phyloP scores from a whole-genome alignment of 768 basidiomycete genomes.

The Leccinum subgranulosum region DNA sequence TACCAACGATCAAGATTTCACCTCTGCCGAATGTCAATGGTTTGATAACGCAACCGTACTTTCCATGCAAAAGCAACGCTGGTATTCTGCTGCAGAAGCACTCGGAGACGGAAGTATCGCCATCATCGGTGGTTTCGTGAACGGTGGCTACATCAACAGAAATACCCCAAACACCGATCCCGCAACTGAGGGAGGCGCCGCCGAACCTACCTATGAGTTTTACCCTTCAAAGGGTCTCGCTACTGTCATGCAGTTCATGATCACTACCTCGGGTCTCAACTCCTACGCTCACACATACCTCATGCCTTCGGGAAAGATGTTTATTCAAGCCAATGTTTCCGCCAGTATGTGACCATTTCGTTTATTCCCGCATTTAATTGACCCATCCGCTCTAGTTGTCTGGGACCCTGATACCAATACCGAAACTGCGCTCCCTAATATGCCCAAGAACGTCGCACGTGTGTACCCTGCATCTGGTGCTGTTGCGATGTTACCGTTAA shows the following conservation, averaged over 20 bases:
- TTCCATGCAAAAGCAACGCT: constrained; percentile 65
- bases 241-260: constrained; percentile 63
- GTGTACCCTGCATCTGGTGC: constrained; percentile 94
- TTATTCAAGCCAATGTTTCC: constrained; percentile 74
- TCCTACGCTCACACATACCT: constrained; percentile 73
- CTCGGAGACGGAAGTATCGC: constrained; percentile 74
- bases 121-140: constrained; percentile 78
- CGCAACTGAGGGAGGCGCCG: constrained; percentile 57
- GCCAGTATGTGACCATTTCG: constrained; percentile 17
- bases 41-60: constrained; percentile 63
- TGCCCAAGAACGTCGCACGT: constrained; percentile 70
- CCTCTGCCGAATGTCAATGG: constrained; percentile 59
- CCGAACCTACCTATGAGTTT: constrained; percentile 83
- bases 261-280: constrained; percentile 72
- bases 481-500: constrained; percentile 86
- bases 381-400: constrained; percentile 31
- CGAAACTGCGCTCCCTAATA: constrained; percentile 63
- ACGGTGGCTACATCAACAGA: constrained; percentile 76
- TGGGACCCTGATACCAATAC: constrained; percentile 54
- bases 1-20: constrained; percentile 43
- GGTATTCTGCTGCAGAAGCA: constrained; percentile 78
- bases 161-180: constrained; percentile 72
- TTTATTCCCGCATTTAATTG: not conserved
- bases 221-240: constrained; percentile 61
- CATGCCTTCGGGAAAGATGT: constrained; percentile 72